Evolutionary conservation across 768 basidiomycete genomes (phyloP).

Genomic region (Amanita brunnescens): DNA sequence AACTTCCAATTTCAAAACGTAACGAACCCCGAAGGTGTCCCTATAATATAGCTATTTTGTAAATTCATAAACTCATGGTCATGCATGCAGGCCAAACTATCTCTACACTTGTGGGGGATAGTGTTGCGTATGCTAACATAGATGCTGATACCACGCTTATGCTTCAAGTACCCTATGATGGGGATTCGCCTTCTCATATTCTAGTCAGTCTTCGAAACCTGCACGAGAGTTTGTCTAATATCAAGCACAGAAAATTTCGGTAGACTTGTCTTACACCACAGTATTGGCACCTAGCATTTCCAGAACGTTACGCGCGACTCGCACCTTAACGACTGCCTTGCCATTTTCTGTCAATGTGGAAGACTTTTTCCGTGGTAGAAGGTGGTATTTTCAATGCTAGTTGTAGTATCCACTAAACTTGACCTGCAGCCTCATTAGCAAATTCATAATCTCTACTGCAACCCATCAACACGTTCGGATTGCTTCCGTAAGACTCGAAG

Average conservation of each 20-base stretch:
- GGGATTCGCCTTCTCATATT: conserved; percentile 48
- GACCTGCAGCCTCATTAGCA: conserved; percentile 66
- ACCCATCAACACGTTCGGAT: conserved; percentile 76
- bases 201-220: conserved; percentile 38
- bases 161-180: conserved; percentile 59
- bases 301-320: conserved; percentile 46
- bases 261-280: conserved; percentile 65
- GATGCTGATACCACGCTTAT: conserved; percentile 35
- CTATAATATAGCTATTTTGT: not conserved
- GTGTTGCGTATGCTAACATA: conserved; percentile 40
- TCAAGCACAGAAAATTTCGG: conserved; percentile 50
- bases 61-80: conserved; percentile 1
- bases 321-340: conserved; percentile 56
- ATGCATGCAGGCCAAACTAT: conserved; percentile 10
- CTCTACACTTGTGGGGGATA: conserved; percentile 32
- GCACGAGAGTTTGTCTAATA: not conserved
- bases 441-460: conserved; percentile 82
- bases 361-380: conserved; percentile 86
- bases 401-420: not conserved
- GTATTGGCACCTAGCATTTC: conserved; percentile 37
- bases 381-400: conserved; percentile 33
- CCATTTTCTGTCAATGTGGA: conserved; percentile 92
- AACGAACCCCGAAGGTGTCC: conserved; percentile 26
- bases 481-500: conserved; percentile 45
- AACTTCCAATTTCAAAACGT: conserved; percentile 40